A percentile compares a stretch with the other conserved stretches of the same genome.
phyloP scores from a whole-genome alignment of 164 flowering plant species.

The Euptelea pleiosperma region DNA sequence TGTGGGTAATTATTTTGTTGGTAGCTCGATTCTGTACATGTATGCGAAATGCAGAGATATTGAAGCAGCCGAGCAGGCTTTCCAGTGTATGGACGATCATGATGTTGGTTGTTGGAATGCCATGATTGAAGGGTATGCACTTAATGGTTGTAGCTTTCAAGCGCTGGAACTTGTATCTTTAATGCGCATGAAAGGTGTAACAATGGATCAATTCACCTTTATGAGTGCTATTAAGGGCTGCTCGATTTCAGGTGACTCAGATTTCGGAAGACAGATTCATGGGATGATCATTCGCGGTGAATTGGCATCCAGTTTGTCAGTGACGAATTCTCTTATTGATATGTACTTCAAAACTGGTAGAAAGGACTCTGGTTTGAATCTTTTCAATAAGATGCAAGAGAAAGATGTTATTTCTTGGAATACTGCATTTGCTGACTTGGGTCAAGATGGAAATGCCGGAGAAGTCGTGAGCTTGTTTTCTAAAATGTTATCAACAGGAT shows the following conservation, averaged over 20 bases:
- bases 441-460: slow-evolving; percentile 25
- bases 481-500: slow-evolving; percentile 24
- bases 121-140: slow-evolving; percentile 48
- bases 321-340: slow-evolving; percentile 44
- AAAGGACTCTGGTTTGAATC: slow-evolving; percentile 25
- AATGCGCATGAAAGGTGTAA: slow-evolving; percentile 27
- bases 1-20: slow-evolving; percentile 37
- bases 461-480: slow-evolving; percentile 25
- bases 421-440: slow-evolving; percentile 33
- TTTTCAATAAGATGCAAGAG: slow-evolving; percentile 31
- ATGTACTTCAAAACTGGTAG: slow-evolving; percentile 40
- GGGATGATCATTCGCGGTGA: slow-evolving; percentile 34
- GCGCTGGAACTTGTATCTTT: slow-evolving; percentile 26
- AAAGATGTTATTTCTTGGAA: slow-evolving; percentile 57
- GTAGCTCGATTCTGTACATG: slow-evolving; percentile 35
- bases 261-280: slow-evolving; percentile 44
- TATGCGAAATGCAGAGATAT: slow-evolving; percentile 40
- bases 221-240: slow-evolving; percentile 43
- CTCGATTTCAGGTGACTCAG: slow-evolving; percentile 24
- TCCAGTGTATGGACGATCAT: slow-evolving; percentile 22
- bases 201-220: slow-evolving; percentile 38
- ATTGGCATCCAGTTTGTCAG: slow-evolving; percentile 21
- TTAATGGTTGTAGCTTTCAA: slow-evolving; percentile 32
- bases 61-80: slow-evolving; percentile 30
- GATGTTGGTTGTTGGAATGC: slow-evolving; percentile 57